Percentiles rank a stretch among this genome's conserved stretches.
Evolutionary conservation across 208 protist species (phyloP).

Genomic region (Phytomonas serpens): DNA sequence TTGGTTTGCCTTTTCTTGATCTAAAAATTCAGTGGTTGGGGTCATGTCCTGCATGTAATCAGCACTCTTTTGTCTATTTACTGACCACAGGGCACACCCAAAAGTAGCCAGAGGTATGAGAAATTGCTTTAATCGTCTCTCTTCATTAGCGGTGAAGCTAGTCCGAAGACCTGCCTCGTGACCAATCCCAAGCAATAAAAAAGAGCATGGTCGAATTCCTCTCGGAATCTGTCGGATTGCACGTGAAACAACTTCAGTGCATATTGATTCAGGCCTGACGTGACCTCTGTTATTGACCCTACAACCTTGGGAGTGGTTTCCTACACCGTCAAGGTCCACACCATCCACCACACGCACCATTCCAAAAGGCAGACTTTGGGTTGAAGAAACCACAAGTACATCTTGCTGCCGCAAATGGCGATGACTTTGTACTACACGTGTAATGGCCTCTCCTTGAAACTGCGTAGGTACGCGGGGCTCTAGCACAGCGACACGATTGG

Average conservation of each 20-base stretch:
- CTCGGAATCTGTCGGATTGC: background rate
- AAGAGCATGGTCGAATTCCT: constrained; percentile 3
- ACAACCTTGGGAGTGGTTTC: background rate
- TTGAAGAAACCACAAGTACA: constrained; percentile 52
- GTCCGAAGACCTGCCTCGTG: constrained; percentile 16
- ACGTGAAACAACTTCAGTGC: background rate
- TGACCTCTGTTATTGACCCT: background rate
- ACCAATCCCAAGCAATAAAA: constrained; percentile 42
- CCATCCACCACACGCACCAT: constrained; percentile 15
- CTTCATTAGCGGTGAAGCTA: constrained; percentile 26
- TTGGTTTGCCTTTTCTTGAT: constrained; percentile 19
- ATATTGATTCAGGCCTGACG: background rate
- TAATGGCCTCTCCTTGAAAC: constrained; percentile 42
- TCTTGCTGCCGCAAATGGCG: constrained; percentile 28
- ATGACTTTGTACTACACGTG: constrained; percentile 47
- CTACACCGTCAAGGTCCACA: background rate
- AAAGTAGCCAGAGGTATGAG: constrained; percentile 58
- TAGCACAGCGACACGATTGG: constrained; percentile 53
- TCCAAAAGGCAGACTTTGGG: constrained; percentile 36
- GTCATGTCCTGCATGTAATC: constrained; percentile 37
- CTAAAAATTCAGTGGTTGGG: constrained; percentile 10
- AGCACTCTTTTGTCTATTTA: constrained; percentile 28
- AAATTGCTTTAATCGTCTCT: constrained; percentile 6
- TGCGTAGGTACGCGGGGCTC: constrained; percentile 39
- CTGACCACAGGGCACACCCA: constrained; percentile 52